phyloP scores from a whole-genome alignment of 352 stramenopile species.

The Pythium myriotylum region DNA sequence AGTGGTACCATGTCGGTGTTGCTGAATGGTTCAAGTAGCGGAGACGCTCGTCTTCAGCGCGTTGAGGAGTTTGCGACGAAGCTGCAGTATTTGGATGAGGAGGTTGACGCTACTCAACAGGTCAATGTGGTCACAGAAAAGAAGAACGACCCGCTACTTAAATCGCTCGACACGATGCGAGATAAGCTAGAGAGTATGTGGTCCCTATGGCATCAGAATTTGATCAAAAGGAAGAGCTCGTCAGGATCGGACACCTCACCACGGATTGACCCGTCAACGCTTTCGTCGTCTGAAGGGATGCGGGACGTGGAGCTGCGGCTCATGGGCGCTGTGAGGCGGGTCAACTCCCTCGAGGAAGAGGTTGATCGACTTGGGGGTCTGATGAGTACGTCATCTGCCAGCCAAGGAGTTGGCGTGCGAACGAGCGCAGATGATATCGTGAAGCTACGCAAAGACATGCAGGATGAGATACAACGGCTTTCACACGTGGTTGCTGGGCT shows the following conservation, averaged over 20 bases:
- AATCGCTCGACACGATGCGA: conserved; percentile 60
- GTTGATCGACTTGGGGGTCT: conserved; percentile 54
- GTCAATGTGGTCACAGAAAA: conserved; percentile 73
- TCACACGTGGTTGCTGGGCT: conserved; percentile 30
- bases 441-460: conserved; percentile 55
- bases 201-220: conserved; percentile 74
- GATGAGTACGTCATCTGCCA: conserved; percentile 26
- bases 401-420: not conserved
- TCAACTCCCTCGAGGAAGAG: conserved; percentile 64
- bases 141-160: conserved; percentile 79
- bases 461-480: conserved; percentile 56
- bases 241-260: not conserved
- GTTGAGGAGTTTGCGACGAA: conserved; percentile 61
- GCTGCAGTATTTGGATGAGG: conserved; percentile 65
- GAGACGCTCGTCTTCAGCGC: conserved; percentile 6
- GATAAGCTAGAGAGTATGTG: conserved; percentile 70
- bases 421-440: conserved; percentile 37
- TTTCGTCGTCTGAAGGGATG: conserved; percentile 30
- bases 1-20: conserved; percentile 40
- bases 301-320: conserved; percentile 63
- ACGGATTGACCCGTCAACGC: not conserved
- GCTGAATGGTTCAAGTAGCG: conserved; percentile 13
- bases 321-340: conserved; percentile 54
- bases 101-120: conserved; percentile 64
- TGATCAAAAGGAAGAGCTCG: conserved; percentile 20